Base-by-base conservation (phyloP, 2,329 filamentous ascomycete genomes). In the Cryphonectria parasitica region DNA sequence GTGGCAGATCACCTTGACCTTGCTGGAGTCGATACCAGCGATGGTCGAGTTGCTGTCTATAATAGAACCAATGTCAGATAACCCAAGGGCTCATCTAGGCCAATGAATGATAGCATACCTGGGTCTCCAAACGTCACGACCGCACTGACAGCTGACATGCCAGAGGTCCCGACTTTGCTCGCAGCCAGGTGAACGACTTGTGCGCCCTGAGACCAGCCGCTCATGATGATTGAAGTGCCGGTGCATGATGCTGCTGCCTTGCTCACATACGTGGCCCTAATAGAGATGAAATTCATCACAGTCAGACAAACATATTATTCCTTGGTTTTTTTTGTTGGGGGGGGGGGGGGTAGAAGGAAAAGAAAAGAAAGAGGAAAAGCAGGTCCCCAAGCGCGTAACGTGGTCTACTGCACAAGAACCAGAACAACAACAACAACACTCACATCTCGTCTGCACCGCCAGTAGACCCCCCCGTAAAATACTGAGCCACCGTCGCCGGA, bases 171-270 rank as follows among this genome's bases (percentile, higher is more conserved):
- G 17, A 78, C 68, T 10, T 74, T 45, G 19, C 34, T 67, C 7
- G 75, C 74, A n/a, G 77, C 76, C 43, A 76, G 76, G 69, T 77
- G 76, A 31, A 78, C 75, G 39, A 79, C 68, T 69, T 78, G 77
- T 5, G 73, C 76, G 34, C 78, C 78, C 67, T 79, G 77, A 19
- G 75, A 76, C 64, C 77, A 84, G 15, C 83, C 83, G 10, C 80
- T 77, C 75, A 84, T 77, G 10, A 83, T 81, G 56, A 84, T 74
- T 41, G 80, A 78, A 2, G 82, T 83, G 39, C 76, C 74, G 0
- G 82, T 81, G 69, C 83, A 84, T 6, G 75, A 69, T 10, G 72
- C 73, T 41, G 78, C 75, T 1, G 80, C 78, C 58, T 77, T 45
- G 1, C 62, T 70, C 22, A 76, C 66, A 15, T 71, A 61, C 11